Conservation (phyloP, 2,329 filamentous ascomycete genomes). For the Paramyrothecium roridum region DNA sequence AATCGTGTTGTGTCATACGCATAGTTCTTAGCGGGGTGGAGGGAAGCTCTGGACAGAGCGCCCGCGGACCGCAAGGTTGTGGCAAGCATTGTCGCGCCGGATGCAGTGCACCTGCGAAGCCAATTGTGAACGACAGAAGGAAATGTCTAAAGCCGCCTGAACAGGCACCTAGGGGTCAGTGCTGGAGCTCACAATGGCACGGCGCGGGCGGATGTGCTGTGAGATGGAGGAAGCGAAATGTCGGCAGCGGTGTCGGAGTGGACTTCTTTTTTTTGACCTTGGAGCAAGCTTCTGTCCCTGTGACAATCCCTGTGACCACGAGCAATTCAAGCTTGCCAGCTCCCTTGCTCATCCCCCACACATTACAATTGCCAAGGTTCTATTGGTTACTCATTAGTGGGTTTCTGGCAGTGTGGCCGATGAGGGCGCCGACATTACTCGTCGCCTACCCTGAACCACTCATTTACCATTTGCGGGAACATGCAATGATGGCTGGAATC, state of each 20-base stretch:
- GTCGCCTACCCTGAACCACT: too few relatives aligned
- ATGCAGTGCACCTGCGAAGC: slow-evolving; percentile 1
- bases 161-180: slow-evolving; percentile 2
- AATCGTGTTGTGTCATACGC: slow-evolving; percentile 13
- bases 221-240: slow-evolving; percentile 7
- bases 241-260: slow-evolving; percentile 23
- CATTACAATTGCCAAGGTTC: slow-evolving; percentile 2
- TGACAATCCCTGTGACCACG: slow-evolving; percentile 31
- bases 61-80: slow-evolving; percentile 20
- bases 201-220: slow-evolving; percentile 2
- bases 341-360: not conserved
- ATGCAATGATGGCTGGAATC: too few relatives aligned
- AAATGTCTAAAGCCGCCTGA: slow-evolving; percentile 15
- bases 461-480: too few relatives aligned
- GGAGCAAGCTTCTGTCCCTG: slow-evolving; percentile 23
- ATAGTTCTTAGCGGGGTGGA: slow-evolving; percentile 15
- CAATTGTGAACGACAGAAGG: slow-evolving; percentile 5
- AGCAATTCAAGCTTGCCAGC: slow-evolving; percentile 1
- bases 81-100: slow-evolving; percentile 20
- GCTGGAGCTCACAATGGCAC: slow-evolving; percentile 4
- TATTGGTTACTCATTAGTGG: not conserved
- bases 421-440: too few relatives aligned
- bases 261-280: slow-evolving; percentile 16
- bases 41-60: slow-evolving; percentile 19
- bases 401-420: too few relatives aligned